phyloP scores from a whole-genome alignment of 2,329 filamentous ascomycete genomes.

The Aphanoascus verrucosus region DNA sequence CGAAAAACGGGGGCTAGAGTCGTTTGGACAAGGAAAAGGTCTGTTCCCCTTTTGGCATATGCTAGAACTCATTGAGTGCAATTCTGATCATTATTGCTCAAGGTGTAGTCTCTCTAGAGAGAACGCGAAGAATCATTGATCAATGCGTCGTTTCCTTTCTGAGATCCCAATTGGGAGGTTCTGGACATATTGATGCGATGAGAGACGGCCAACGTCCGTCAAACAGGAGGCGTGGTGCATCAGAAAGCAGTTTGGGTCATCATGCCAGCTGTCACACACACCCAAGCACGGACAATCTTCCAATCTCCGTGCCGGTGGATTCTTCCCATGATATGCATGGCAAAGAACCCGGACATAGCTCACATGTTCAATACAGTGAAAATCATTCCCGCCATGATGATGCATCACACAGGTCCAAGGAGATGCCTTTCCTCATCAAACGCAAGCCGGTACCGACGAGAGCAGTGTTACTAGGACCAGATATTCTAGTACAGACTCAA shows the following conservation, averaged over 20 bases:
- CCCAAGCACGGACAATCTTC: background rate
- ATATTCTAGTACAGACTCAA: background rate
- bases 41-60: background rate
- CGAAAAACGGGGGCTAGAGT: background rate
- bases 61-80: background rate
- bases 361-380: background rate
- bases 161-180: background rate
- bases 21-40: background rate
- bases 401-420: background rate
- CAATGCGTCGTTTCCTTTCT: conserved; percentile 8
- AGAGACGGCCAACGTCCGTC: background rate
- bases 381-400: background rate
- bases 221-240: background rate
- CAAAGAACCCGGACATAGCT: background rate
- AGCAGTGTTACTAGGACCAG: background rate
- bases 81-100: background rate
- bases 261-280: background rate
- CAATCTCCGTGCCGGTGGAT: background rate
- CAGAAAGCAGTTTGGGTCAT: conserved; percentile 2
- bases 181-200: background rate
- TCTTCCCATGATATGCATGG: background rate
- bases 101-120: conserved; percentile 12
- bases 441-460: background rate
- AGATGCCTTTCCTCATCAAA: background rate
- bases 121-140: conserved; percentile 13